Conservation (phyloP, 73 alveolate genomes). For the Paramecium sexaurelia region DNA sequence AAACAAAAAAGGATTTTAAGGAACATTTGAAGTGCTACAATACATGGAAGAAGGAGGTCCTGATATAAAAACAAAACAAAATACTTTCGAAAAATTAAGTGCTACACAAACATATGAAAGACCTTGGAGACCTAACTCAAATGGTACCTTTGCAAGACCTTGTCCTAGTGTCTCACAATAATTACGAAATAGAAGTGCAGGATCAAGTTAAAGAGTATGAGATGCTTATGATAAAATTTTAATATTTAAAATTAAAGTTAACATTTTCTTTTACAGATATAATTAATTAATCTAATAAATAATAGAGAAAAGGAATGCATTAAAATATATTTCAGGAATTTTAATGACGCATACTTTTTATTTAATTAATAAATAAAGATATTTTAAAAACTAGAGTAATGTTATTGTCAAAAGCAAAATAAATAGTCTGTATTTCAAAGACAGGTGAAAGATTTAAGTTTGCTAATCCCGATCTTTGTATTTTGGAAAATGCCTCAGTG, state of each 20-base stretch:
- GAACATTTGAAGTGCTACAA: slow-evolving; percentile 41
- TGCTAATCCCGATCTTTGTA: slow-evolving; percentile 26
- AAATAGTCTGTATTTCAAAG: slow-evolving; percentile 22
- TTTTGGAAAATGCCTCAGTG: neutral
- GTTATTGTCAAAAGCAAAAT: slow-evolving; percentile 43
- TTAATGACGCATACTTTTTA: neutral
- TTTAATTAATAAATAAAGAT: neutral
- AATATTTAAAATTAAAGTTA: neutral
- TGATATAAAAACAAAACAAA: neutral
- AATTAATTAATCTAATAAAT: no score
- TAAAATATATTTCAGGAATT: no score
- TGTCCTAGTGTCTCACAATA: slow-evolving; percentile 32
- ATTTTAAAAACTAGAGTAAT: neutral
- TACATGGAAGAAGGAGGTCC: slow-evolving; percentile 52
- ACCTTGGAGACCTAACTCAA: slow-evolving; percentile 56
- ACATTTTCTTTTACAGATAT: no score
- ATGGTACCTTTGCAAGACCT: slow-evolving; percentile 38
- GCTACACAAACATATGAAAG: neutral
- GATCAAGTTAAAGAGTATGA: slow-evolving; percentile 12
- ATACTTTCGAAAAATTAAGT: slow-evolving; percentile 20
- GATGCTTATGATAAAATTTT: neutral
- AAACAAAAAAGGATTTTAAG: slow-evolving; percentile 25
- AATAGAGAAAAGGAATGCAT: no score
- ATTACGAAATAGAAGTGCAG: slow-evolving; percentile 28
- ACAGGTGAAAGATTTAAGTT: slow-evolving; percentile 50